Evolutionary conservation across 352 stramenopile species (phyloP).

Genomic region (Pilasporangium apinafurcum): DNA sequence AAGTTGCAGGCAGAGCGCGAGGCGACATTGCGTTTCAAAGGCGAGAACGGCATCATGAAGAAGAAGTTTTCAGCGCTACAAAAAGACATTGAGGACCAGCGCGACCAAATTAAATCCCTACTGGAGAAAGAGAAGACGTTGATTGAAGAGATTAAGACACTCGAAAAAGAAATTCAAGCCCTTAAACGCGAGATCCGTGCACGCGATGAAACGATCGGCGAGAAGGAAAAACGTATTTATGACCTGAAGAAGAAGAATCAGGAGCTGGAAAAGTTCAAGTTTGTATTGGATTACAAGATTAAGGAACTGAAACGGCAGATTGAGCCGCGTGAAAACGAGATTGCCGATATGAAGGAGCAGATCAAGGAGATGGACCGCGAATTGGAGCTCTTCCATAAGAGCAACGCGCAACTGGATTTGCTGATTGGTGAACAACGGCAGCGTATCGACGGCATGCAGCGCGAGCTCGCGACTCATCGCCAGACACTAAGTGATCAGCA

Average conservation of each 20-base stretch:
- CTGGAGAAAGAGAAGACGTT: conserved; percentile 87
- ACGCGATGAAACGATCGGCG: conserved; percentile 91
- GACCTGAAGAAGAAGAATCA: conserved; percentile 96
- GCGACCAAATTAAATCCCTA: conserved; percentile 84
- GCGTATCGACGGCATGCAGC: conserved; percentile 84
- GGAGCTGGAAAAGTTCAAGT: conserved; percentile 96
- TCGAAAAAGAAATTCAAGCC: conserved; percentile 90
- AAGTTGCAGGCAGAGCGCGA: conserved; percentile 85
- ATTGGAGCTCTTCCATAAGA: conserved; percentile 94
- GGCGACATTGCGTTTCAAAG: conserved; percentile 87
- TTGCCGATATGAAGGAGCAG: conserved; percentile 90
- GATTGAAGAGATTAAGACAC: conserved; percentile 74
- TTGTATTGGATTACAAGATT: conserved; percentile 96
- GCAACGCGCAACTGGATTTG: conserved; percentile 88
- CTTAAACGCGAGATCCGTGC: conserved; percentile 94
- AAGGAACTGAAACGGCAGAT: conserved; percentile 94
- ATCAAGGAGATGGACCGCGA: conserved; percentile 96
- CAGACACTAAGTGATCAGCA: conserved; percentile 55
- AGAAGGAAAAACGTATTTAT: conserved; percentile 95
- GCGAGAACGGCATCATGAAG: conserved; percentile 93
- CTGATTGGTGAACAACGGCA: conserved; percentile 91
- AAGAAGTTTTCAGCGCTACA: conserved; percentile 89
- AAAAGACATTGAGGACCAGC: conserved; percentile 91
- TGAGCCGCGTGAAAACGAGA: conserved; percentile 92
- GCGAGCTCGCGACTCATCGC: conserved; percentile 57